Base-by-base conservation (phyloP, 2,329 filamentous ascomycete genomes). In the Pyricularia pennisetigena region DNA sequence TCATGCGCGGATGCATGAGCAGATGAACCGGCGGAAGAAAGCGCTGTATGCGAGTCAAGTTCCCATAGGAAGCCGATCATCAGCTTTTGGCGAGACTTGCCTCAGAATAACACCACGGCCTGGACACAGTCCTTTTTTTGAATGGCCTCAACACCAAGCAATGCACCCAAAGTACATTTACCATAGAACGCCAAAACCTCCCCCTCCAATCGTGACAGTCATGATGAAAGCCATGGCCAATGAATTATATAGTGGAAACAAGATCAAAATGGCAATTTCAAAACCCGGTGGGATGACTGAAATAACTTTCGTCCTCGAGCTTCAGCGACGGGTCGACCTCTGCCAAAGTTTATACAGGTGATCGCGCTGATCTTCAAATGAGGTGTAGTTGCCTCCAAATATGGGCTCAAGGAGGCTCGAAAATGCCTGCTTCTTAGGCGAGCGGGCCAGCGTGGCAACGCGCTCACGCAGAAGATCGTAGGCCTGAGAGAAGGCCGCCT, bases 311-410 rank as follows among this genome's bases (percentile, higher is more conserved):
- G 76, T 74, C 16, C 77, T 77, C 9, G 79, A 75, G 8, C 59
- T 23, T 62, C 59, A 62, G 26, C 59, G 59, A 28, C 59, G 59
- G 26, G 26, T 62, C 7, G 59, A 62, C 12, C 71, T 73, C 70
- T 76, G 78, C 68, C 80, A 85, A 1, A 90, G 76, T 49, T 81
- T 78, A 67, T 80, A 79, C 9, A 94, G 79, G 71, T 85, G 89
- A 14, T 84, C 80, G 67, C 93, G 86, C 76, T 96, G 92, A 61
- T 82, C 77, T 24, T 85, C 80, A 74, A 96, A 96, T 2, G 87
- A 86, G 6, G 85, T 84, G 77, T 97, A 98, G 74, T 97, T 90
- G 67, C 92, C 93, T 12, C 85, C 89, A 67, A 96, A 81, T 57
- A 97, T 84, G 57, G 87, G 83, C 41, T 86, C 86, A 7, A 98